Conservation (phyloP, 176 grass and related monocot genomes). For the Zoysia pacifica region DNA sequence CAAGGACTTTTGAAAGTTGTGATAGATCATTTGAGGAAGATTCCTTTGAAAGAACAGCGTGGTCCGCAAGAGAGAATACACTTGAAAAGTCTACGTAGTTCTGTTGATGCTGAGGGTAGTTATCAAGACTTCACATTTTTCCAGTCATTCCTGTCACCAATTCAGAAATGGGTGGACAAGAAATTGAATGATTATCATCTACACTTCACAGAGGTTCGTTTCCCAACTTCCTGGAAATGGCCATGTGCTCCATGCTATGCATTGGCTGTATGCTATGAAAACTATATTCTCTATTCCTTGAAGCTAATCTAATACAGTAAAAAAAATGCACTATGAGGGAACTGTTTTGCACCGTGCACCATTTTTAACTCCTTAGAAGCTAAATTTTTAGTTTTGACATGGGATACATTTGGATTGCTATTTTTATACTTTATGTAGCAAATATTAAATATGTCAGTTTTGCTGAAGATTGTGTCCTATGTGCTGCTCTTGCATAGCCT, state of each 20-base stretch:
- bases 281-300: conserved; percentile 7
- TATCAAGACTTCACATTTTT: conserved; percentile 88
- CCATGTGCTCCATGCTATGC: conserved; percentile 19
- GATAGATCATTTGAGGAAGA: conserved; percentile 87
- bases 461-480: not conserved
- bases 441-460: conserved; percentile 24
- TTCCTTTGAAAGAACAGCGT: conserved; percentile 92
- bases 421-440: conserved; percentile 29
- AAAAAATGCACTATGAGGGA: not conserved
- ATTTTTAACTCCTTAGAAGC: conserved; percentile 1
- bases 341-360: not conserved
- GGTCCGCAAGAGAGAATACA: conserved; percentile 90
- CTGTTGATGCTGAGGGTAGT: conserved; percentile 68
- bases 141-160: conserved; percentile 80
- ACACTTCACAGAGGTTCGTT: conserved; percentile 88
- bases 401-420: conserved; percentile 20
- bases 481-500: not conserved
- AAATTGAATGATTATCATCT: conserved; percentile 92
- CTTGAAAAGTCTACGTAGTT: conserved; percentile 85
- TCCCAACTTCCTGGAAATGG: not conserved
- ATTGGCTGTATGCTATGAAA: conserved; percentile 15
- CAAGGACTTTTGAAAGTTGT: conserved; percentile 76
- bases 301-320: conserved; percentile 1
- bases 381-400: conserved; percentile 17
- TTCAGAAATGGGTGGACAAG: conserved; percentile 94